Percentiles rank a stretch among this genome's conserved stretches.
phyloP scores from a whole-genome alignment of 2,329 filamentous ascomycete genomes.

The Pseudogymnoascus sp. region DNA sequence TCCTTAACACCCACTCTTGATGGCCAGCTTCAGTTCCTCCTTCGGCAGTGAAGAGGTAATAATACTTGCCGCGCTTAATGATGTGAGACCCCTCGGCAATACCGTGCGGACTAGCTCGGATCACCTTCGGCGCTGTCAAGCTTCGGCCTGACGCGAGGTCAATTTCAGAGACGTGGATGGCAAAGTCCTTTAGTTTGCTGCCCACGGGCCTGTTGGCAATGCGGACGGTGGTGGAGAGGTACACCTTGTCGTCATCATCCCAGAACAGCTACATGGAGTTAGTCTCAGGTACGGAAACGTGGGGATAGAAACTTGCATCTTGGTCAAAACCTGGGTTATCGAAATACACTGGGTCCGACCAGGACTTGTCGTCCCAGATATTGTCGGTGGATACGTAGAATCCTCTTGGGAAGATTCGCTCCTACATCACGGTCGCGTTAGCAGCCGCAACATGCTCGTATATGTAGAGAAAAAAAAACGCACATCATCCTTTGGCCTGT shows the following conservation, averaged over 20 bases:
- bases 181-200: constrained; percentile 42
- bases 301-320: constrained; percentile 35
- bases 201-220: constrained; percentile 28
- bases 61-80: constrained; percentile 28
- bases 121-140: constrained; percentile 29
- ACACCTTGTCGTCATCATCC: constrained; percentile 41
- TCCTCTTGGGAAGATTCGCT: constrained; percentile 18
- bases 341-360: constrained; percentile 47
- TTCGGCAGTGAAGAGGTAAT: constrained; percentile 31
- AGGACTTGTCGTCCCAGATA: constrained; percentile 37
- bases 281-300: neutral
- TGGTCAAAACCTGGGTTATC: constrained; percentile 47
- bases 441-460: neutral
- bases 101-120: constrained; percentile 32
- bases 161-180: constrained; percentile 38
- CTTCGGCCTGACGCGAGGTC: constrained; percentile 36
- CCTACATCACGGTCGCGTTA: neutral
- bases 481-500: constrained; percentile 35
- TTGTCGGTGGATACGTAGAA: constrained; percentile 42
- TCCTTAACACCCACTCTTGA: constrained; percentile 44
- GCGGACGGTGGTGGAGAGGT: constrained; percentile 33
- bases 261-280: constrained; percentile 32
- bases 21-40: constrained; percentile 35
- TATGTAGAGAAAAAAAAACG: constrained; percentile 30
- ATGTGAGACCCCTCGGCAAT: constrained; percentile 37